A percentile compares a stretch with the other conserved stretches of the same genome.
These are phyloP conservation scores for Malus hybrid DNA, from an alignment of 331 rosid genomes.

Conservation along the genomic window DNA sequence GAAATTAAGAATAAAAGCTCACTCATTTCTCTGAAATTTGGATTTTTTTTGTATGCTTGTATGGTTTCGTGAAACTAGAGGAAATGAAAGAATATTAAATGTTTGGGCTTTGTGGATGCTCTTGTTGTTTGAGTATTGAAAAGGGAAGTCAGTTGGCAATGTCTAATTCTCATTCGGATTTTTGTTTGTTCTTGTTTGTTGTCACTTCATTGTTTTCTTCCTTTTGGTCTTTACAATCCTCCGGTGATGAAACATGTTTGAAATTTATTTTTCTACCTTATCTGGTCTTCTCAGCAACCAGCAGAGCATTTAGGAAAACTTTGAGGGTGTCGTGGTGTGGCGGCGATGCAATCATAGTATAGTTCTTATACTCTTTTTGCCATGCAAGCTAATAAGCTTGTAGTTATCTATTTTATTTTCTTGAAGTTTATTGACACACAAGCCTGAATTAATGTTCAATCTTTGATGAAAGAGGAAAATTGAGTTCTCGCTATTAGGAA, in stretches of 20 bases:
- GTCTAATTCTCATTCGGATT: neutral
- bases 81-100: neutral
- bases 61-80: neutral
- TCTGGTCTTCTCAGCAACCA: neutral
- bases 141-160: neutral
- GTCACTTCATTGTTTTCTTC: neutral
- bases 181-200: neutral
- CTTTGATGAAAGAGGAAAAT: neutral
- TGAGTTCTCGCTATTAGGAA: neutral
- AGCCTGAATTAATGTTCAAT: neutral
- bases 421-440: neutral
- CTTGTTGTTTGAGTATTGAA: slow-evolving; percentile 1
- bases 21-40: neutral
- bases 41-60: neutral
- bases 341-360: neutral
- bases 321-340: neutral
- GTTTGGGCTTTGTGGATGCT: neutral
- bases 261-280: neutral
- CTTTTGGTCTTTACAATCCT: neutral
- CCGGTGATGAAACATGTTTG: neutral
- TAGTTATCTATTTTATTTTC: neutral
- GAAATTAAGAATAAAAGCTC: neutral
- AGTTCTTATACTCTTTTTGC: neutral
- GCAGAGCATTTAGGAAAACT: neutral
- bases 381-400: neutral